These are phyloP conservation scores for Isochrysis galbana DNA, from an alignment of 78 protist genomes.

Conservation along the genomic window DNA sequence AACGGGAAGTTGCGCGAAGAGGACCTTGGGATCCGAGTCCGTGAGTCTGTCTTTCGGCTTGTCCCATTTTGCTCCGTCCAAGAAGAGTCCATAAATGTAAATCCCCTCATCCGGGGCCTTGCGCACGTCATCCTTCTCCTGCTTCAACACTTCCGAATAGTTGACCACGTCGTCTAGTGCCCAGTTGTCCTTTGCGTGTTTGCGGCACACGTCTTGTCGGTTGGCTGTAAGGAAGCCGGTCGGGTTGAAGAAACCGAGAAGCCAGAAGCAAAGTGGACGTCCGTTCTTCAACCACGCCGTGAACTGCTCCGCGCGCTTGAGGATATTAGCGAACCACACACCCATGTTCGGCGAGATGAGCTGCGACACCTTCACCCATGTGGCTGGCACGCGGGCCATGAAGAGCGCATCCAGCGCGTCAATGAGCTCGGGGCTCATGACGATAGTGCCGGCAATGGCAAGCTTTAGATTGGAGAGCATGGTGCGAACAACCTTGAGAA, in stretches of 20 bases:
- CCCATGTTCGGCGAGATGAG: constrained; percentile 36
- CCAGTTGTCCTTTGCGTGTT: constrained; percentile 66
- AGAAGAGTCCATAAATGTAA: constrained; percentile 80
- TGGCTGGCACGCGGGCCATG: constrained; percentile 70
- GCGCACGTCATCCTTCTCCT: constrained; percentile 47
- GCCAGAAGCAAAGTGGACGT: constrained; percentile 71
- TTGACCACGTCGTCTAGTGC: constrained; percentile 78
- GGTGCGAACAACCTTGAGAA: constrained; percentile 43
- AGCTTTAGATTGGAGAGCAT: constrained; percentile 62
- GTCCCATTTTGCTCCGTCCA: constrained; percentile 89
- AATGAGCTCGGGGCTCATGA: constrained; percentile 67
- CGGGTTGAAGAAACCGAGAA: constrained; percentile 84
- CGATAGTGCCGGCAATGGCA: constrained; percentile 83
- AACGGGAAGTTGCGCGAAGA: constrained; percentile 67
- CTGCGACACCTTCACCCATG: constrained; percentile 50
- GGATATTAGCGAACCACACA: constrained; percentile 71
- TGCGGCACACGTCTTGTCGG: constrained; percentile 84
- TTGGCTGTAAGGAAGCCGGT: constrained; percentile 83
- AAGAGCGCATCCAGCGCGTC: constrained; percentile 55
- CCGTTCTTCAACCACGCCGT: constrained; percentile 65
- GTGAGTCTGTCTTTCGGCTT: constrained; percentile 33
- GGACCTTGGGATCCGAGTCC: constrained; percentile 73
- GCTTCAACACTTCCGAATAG: constrained; percentile 57
- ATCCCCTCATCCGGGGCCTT: constrained; percentile 75
- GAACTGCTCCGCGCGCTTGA: constrained; percentile 65